Evolutionary conservation across 2,329 filamentous ascomycete genomes (phyloP).

Genomic region (Ophiostoma perfectum): DNA sequence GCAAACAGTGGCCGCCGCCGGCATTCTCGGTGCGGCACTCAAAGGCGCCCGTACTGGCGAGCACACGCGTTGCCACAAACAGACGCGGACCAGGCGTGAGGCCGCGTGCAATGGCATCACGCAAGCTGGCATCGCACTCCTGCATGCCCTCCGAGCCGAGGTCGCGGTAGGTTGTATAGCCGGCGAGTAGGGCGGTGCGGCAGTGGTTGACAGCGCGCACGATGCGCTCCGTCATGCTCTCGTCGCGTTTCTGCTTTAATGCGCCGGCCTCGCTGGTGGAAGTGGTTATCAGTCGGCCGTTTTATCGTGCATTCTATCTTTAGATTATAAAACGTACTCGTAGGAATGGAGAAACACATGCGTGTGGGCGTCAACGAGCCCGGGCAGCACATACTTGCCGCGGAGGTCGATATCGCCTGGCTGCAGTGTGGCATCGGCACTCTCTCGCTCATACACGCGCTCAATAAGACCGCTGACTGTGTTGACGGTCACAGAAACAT

Average conservation of each 20-base stretch:
- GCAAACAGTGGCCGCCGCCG: not conserved
- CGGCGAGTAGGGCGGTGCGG: slow-evolving; percentile 48
- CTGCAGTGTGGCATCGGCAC: not conserved
- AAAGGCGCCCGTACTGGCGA: not conserved
- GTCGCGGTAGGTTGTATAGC: slow-evolving; percentile 55
- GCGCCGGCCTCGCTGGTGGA: not conserved
- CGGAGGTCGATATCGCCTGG: not conserved
- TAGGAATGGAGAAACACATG: not conserved
- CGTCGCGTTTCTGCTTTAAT: not conserved
- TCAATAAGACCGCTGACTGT: not conserved
- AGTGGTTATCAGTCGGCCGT: not conserved
- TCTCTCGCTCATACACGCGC: not conserved
- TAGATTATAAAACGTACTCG: not conserved
- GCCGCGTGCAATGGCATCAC: not conserved
- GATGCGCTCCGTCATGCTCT: slow-evolving; percentile 40
- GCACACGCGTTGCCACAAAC: not conserved
- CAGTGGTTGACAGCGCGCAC: slow-evolving; percentile 51
- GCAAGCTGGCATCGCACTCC: slow-evolving; percentile 43
- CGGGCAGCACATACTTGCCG: not conserved
- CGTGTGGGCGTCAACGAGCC: not conserved
- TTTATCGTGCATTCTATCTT: too few relatives aligned
- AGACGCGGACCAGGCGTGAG: not conserved
- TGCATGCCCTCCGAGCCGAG: slow-evolving; percentile 49
- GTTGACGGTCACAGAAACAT: not conserved
- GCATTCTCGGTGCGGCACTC: not conserved